These are phyloP conservation scores for Hordeum marinum DNA, from an alignment of 176 grass and related monocot species.

Conservation along the genomic window DNA sequence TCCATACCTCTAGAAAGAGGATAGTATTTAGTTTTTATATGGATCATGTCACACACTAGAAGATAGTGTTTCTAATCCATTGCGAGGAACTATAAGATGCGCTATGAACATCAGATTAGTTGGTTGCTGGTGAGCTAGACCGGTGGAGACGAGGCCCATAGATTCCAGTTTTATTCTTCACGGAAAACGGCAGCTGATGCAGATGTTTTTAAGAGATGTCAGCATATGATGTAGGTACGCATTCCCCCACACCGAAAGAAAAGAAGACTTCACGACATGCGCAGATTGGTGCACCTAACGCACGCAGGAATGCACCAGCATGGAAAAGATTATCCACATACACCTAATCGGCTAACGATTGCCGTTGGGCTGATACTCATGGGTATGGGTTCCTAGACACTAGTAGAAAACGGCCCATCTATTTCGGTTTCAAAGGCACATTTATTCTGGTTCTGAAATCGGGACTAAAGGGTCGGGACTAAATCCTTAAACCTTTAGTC, in stretches of 20 bases:
- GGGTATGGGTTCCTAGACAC: not conserved
- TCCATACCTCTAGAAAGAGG: not conserved
- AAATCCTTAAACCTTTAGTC: too few species aligned
- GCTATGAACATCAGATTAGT: slow-evolving; percentile 26
- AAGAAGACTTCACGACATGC: not conserved
- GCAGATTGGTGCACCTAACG: slow-evolving; percentile 1
- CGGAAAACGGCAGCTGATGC: not conserved
- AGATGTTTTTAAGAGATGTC: not conserved
- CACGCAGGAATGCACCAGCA: not conserved
- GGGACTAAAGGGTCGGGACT: too few species aligned
- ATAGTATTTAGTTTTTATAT: not conserved
- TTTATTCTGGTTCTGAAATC: too few species aligned
- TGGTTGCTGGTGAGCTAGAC: slow-evolving; percentile 12
- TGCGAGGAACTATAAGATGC: not conserved
- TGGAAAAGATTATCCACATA: not conserved
- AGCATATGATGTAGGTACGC: slow-evolving; percentile 9
- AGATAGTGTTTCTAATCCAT: not conserved
- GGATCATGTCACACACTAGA: not conserved
- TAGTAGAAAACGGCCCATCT: too few species aligned
- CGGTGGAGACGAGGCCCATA: not conserved
- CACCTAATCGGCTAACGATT: not conserved
- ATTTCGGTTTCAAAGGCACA: too few species aligned
- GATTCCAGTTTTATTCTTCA: not conserved
- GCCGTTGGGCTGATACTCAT: not conserved
- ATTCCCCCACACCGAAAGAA: not conserved